Evolutionary conservation across 257 asterid species (phyloP).

Genomic region (Avicennia marina): DNA sequence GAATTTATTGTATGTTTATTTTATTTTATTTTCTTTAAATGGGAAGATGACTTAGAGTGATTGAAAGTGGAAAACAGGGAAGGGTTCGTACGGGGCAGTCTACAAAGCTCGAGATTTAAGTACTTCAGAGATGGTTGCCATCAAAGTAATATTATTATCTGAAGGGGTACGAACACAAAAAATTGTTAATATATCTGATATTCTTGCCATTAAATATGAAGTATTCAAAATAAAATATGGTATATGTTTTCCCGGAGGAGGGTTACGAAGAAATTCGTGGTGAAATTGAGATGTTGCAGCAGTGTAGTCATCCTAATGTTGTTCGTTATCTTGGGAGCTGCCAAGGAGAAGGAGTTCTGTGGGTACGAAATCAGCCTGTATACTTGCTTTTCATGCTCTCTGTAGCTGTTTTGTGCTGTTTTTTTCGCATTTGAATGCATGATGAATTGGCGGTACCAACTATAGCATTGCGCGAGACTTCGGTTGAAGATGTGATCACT

Average conservation of each 20-base stretch:
- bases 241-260: conserved; percentile 63
- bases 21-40: conserved; percentile 2
- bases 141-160: conserved; percentile 89
- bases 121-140: conserved; percentile 93
- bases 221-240: conserved; percentile 10
- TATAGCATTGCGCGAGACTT: not conserved
- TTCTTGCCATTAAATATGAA: not conserved
- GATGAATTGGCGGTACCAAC: conserved; percentile 6
- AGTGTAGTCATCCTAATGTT: conserved; percentile 98
- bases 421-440: conserved; percentile 4
- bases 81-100: conserved; percentile 95
- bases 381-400: not conserved
- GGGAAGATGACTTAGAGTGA: conserved; percentile 11
- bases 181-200: not conserved
- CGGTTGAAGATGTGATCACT: conserved; percentile 3
- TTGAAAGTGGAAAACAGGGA: conserved; percentile 54
- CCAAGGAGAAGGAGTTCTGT: conserved; percentile 96
- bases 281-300: conserved; percentile 99
- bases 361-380: conserved; percentile 60
- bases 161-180: conserved; percentile 91
- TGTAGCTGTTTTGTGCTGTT: no score
- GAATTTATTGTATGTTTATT: not conserved
- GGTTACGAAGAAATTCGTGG: conserved; percentile 97
- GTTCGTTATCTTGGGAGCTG: conserved; percentile 98
- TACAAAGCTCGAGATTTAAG: conserved; percentile 89